phyloP scores from a whole-genome alignment of 1,284 basidiomycete genomes.

The Trichosporon sp. region DNA sequence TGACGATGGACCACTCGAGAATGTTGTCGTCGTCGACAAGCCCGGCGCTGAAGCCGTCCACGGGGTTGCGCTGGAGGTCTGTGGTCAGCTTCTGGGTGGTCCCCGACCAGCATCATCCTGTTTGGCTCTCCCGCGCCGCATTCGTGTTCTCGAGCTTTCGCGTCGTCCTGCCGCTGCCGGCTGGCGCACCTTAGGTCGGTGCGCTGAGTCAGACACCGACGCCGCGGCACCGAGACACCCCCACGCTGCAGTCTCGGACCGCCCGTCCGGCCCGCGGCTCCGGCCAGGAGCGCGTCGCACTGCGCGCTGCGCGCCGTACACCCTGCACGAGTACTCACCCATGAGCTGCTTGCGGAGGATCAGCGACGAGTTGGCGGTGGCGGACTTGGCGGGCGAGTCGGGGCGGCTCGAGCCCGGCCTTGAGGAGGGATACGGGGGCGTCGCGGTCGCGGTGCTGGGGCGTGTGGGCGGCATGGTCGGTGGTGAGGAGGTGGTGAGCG shows the following conservation, averaged over 20 bases:
- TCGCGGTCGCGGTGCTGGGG: conserved; percentile 19
- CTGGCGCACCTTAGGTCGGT: neutral
- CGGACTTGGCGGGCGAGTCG: conserved; percentile 29
- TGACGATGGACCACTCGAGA: conserved; percentile 84
- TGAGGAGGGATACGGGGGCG: conserved; percentile 33
- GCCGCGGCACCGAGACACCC: neutral
- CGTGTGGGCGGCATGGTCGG: conserved; percentile 31
- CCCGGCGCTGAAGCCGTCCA: conserved; percentile 91
- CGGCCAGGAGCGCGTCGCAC: neutral
- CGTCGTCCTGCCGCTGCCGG: neutral
- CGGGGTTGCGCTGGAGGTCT: conserved; percentile 82
- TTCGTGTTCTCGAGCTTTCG: neutral
- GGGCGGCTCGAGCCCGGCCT: conserved; percentile 38
- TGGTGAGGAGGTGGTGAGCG: neutral
- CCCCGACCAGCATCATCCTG: no score
- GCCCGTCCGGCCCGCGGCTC: no score
- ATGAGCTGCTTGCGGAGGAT: conserved; percentile 72
- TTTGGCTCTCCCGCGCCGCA: neutral
- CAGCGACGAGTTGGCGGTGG: conserved; percentile 50
- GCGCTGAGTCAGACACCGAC: neutral
- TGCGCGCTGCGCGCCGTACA: no score
- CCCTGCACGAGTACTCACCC: no score
- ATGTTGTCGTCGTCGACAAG: conserved; percentile 89
- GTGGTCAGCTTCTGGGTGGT: neutral
- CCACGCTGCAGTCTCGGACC: no score